Evolutionary conservation across 2,329 filamentous ascomycete species (phyloP).

Genomic region (Esteya vermicola): DNA sequence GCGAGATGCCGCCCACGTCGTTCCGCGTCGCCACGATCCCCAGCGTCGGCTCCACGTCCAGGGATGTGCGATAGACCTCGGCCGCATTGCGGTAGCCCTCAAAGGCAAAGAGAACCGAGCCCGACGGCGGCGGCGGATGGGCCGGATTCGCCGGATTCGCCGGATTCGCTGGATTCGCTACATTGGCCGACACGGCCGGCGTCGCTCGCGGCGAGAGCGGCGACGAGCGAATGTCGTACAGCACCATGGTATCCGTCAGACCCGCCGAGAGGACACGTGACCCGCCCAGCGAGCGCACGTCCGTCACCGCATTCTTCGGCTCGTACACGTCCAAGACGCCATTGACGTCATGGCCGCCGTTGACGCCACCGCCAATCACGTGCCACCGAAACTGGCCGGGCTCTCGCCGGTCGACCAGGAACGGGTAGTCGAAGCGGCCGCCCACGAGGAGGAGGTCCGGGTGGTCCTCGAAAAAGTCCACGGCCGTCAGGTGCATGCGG

Average conservation of each 20-base stretch:
- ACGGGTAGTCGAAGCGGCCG: conserved; percentile 28
- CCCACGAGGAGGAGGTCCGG: conserved; percentile 35
- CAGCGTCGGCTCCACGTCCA: conserved; percentile 36
- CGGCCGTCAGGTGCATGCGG: conserved; percentile 3
- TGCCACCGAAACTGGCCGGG: conserved; percentile 12
- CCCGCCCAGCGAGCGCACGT: conserved; percentile 32
- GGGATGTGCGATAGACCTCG: conserved; percentile 19
- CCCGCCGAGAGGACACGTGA: conserved; percentile 40
- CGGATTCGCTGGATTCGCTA: too few species aligned
- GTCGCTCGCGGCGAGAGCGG: background rate
- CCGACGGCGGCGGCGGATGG: conserved; percentile 15
- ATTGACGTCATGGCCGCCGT: background rate
- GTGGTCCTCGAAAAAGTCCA: conserved; percentile 13
- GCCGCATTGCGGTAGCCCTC: conserved; percentile 34
- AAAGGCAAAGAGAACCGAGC: conserved; percentile 27
- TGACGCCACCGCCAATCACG: background rate
- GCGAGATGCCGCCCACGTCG: conserved; percentile 21
- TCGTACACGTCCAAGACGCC: background rate
- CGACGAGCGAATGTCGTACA: conserved; percentile 45
- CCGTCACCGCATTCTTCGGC: conserved; percentile 16
- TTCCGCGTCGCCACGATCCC: conserved; percentile 37
- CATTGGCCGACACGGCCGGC: background rate
- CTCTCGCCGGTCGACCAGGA: conserved; percentile 29
- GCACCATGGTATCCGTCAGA: conserved; percentile 29
- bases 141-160: too few species aligned